These are phyloP conservation scores for Apostasia ramifera DNA, from an alignment of 106 monocot genomes.

Conservation along the genomic window DNA sequence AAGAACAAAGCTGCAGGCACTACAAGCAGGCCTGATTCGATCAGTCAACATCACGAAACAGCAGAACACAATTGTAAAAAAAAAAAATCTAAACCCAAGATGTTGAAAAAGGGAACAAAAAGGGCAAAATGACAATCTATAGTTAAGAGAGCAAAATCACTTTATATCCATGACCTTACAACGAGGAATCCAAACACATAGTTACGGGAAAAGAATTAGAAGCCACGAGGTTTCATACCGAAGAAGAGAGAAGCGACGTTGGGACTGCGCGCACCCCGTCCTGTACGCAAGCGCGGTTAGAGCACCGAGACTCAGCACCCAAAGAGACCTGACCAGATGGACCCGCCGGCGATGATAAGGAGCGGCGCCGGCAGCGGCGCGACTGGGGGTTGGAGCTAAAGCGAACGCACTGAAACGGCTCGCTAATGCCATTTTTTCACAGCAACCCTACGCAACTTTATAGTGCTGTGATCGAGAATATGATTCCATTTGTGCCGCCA, in stretches of 20 bases:
- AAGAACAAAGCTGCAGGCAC: no score
- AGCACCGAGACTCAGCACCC: constrained; percentile 57
- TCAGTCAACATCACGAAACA: no score
- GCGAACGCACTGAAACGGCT: no score
- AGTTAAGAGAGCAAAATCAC: background rate
- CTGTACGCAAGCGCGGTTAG: constrained; percentile 47
- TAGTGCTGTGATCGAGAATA: no score
- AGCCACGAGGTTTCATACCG: constrained; percentile 10
- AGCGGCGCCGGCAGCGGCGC: constrained; percentile 10
- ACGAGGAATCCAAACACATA: background rate
- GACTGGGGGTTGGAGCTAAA: background rate
- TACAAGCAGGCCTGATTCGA: no score
- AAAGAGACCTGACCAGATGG: constrained; percentile 44
- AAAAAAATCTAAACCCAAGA: no score
- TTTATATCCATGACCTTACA: background rate
- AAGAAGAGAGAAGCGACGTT: constrained; percentile 16
- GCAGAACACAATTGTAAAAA: no score
- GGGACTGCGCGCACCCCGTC: constrained; percentile 46
- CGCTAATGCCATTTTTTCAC: no score
- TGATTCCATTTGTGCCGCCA: no score
- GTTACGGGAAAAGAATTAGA: background rate
- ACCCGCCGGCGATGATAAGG: constrained; percentile 22
- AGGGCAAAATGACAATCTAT: background rate
- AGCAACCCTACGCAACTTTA: no score
- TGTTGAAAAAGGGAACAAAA: background rate